phyloP scores from a whole-genome alignment of 2,329 filamentous ascomycete species.

The Penicillium sp. region DNA sequence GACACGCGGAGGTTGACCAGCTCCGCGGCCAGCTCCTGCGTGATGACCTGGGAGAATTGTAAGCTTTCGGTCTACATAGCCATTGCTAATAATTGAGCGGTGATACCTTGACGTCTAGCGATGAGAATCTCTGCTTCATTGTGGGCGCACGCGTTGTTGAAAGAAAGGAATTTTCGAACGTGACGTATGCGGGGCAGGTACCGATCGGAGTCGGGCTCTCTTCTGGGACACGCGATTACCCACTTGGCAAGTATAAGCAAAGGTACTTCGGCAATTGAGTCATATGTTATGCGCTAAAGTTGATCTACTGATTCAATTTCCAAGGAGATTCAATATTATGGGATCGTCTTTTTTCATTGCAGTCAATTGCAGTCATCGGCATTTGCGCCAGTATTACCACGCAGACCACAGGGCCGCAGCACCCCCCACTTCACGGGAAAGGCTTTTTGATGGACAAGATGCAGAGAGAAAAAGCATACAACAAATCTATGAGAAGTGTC shows the following conservation, averaged over 20 bases:
- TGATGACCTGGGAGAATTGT: constrained; percentile 74
- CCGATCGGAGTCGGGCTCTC: constrained; percentile 27
- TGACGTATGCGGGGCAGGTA: constrained; percentile 49
- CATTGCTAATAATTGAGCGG: not conserved
- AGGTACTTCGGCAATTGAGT: not conserved
- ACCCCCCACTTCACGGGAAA: constrained; percentile 13
- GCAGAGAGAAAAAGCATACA: constrained; percentile 25
- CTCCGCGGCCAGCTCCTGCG: constrained; percentile 82
- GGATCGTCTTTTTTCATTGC: constrained; percentile 24
- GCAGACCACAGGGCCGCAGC: constrained; percentile 5
- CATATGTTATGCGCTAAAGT: not conserved
- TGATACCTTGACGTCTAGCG: constrained; percentile 61
- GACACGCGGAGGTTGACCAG: constrained; percentile 81
- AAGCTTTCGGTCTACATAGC: constrained; percentile 14
- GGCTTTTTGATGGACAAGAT: constrained; percentile 30
- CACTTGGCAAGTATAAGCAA: not conserved
- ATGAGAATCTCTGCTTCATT: constrained; percentile 67
- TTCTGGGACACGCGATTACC: constrained; percentile 22
- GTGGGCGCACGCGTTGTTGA: constrained; percentile 30
- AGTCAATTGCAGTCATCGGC: constrained; percentile 31
- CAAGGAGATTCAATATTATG: not conserved
- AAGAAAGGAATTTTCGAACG: constrained; percentile 35
- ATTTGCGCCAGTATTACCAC: constrained; percentile 29
- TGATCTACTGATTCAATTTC: not conserved
- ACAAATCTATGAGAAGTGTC: constrained; percentile 35